Conservation (phyloP, 2,329 filamentous ascomycete genomes). For the Ophiosphaerella narmari region DNA sequence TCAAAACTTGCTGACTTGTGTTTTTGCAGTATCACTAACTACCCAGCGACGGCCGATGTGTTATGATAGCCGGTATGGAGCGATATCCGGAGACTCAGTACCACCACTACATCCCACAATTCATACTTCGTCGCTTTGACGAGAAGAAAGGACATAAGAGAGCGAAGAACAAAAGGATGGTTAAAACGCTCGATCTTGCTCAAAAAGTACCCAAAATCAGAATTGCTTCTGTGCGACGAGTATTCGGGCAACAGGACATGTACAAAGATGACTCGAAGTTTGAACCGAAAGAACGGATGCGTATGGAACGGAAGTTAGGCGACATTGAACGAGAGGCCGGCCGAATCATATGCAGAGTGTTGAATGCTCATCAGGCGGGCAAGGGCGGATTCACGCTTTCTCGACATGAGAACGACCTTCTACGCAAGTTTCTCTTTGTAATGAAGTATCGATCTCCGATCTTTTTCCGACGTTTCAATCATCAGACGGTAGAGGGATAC, state of each 20-base stretch:
- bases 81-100: slow-evolving; percentile 21
- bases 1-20: too few relatives aligned
- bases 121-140: slow-evolving; percentile 41
- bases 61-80: too few relatives aligned
- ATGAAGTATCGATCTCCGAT: slow-evolving; percentile 50
- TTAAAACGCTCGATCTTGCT: not conserved
- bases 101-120: slow-evolving; percentile 45
- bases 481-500: slow-evolving; percentile 43
- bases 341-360: slow-evolving; percentile 12
- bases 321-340: slow-evolving; percentile 22
- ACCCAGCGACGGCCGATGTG: too few relatives aligned
- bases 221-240: slow-evolving; percentile 16
- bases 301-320: slow-evolving; percentile 33
- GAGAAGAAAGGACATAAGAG: not conserved
- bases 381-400: slow-evolving; percentile 33
- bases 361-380: slow-evolving; percentile 11
- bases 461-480: slow-evolving; percentile 46
- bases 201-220: not conserved
- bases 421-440: slow-evolving; percentile 55
- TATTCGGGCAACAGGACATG: slow-evolving; percentile 39
- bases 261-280: slow-evolving; percentile 27
- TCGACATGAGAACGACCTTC: slow-evolving; percentile 40
- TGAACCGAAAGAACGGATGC: slow-evolving; percentile 18
- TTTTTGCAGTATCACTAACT: too few relatives aligned
- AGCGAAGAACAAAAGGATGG: not conserved